Percentiles rank a stretch among this genome's conserved stretches.
phyloP scores from a whole-genome alignment of 495 filamentous ascomycete species.

The Amphirosellinia nigrospora region DNA sequence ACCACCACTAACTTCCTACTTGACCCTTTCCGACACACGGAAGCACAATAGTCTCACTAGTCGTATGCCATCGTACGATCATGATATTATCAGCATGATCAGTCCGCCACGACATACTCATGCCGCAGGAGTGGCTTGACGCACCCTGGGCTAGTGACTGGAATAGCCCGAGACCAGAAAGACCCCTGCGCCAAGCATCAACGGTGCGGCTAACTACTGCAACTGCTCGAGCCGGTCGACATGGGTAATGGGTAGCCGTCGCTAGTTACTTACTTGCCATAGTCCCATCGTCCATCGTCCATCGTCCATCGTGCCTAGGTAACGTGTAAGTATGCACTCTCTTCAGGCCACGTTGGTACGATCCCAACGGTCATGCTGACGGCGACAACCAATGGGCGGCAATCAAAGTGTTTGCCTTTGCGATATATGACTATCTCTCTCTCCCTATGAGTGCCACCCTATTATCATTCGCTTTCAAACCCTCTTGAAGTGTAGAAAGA shows the following conservation, averaged over 20 bases:
- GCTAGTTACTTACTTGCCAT: background rate
- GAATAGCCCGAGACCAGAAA: constrained; percentile 1
- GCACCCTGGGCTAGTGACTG: background rate
- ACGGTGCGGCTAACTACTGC: constrained; percentile 17
- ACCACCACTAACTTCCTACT: background rate
- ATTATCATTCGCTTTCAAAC: background rate
- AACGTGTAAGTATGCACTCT: no score
- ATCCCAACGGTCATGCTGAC: background rate
- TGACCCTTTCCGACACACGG: background rate
- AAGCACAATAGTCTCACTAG: constrained; percentile 4
- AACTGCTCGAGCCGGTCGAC: constrained; percentile 5
- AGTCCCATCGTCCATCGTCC: no score
- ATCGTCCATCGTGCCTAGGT: no score
- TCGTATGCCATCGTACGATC: constrained; percentile 17
- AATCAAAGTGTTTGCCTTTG: background rate
- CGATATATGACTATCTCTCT: background rate
- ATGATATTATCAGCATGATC: constrained; percentile 12
- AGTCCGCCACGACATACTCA: constrained; percentile 12
- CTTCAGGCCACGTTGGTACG: background rate
- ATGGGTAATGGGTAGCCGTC: background rate
- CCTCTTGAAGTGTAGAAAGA: background rate
- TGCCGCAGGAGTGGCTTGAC: background rate
- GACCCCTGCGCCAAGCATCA: constrained; percentile 17
- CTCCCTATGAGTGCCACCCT: background rate
- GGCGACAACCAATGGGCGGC: constrained; percentile 1